Conservation (phyloP, 345 rosid genomes). For the Salix udensis region DNA sequence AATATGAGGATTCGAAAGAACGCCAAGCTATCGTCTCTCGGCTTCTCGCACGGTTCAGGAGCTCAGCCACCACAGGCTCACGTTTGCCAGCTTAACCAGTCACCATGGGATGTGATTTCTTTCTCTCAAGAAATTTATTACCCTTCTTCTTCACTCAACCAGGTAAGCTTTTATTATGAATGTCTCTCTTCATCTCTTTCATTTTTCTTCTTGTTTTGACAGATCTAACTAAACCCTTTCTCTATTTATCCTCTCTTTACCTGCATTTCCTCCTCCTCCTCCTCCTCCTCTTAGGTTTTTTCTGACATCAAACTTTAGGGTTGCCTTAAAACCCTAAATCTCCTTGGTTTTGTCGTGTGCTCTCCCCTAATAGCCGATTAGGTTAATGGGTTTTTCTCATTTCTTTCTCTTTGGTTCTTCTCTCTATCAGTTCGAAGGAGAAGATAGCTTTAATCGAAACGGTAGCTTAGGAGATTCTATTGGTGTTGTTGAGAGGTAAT, state of each 20-base stretch:
- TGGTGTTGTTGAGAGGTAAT: constrained; percentile 63
- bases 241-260: constrained; percentile 15
- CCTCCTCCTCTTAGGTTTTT: constrained; percentile 29
- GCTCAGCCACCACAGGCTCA: constrained; percentile 44
- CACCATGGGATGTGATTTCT: constrained; percentile 93
- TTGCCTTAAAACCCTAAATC: constrained; percentile 59
- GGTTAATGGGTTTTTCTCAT: constrained; percentile 51
- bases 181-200: constrained; percentile 8
- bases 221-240: constrained; percentile 36
- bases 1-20: constrained; percentile 92
- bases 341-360: constrained; percentile 31
- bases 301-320: constrained; percentile 33
- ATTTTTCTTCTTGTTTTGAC: constrained; percentile 9
- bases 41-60: constrained; percentile 39
- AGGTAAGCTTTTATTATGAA: too few relatives aligned
- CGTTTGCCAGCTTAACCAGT: constrained; percentile 86
- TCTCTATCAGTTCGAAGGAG: constrained; percentile 43
- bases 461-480: constrained; percentile 61
- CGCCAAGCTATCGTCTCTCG: constrained; percentile 53
- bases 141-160: too few relatives aligned
- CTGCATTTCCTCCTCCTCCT: constrained; percentile 29
- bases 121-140: constrained; percentile 24
- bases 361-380: constrained; percentile 40
- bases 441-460: constrained; percentile 54
- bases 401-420: constrained; percentile 8